phyloP scores from a whole-genome alignment of 495 filamentous ascomycete genomes.

The Hyaloscypha bicolor region DNA sequence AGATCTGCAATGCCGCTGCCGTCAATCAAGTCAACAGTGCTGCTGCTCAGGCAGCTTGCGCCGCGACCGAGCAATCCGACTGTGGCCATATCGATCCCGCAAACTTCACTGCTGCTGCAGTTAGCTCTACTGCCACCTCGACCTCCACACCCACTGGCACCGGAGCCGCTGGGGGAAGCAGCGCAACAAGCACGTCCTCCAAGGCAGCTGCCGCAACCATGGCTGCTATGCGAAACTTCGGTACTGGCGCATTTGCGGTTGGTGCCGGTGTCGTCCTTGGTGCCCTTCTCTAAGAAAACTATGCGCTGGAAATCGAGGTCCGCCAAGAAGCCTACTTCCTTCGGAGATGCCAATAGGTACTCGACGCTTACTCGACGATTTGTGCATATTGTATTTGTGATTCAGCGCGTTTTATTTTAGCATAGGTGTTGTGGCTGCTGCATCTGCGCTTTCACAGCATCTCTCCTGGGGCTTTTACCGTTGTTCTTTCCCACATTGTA shows the following conservation, averaged over 20 bases:
- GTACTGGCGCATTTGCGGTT: constrained; percentile 40
- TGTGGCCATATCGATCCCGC: constrained; percentile 40
- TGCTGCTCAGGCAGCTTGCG: constrained; percentile 41
- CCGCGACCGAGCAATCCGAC: constrained; percentile 32
- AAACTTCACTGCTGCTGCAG: constrained; percentile 38
- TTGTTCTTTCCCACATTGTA: background rate
- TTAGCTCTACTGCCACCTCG: constrained; percentile 23
- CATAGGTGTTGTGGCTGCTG: constrained; percentile 35
- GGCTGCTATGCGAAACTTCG: constrained; percentile 34
- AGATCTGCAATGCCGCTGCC: constrained; percentile 36
- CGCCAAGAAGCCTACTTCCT: constrained; percentile 2
- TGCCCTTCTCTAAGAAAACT: constrained; percentile 32
- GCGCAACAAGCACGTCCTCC: constrained; percentile 23
- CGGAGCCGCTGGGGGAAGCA: constrained; percentile 24
- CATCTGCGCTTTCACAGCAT: constrained; percentile 26
- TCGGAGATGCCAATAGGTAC: background rate
- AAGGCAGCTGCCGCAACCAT: constrained; percentile 38
- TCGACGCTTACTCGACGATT: constrained; percentile 4
- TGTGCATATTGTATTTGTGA: constrained; percentile 32
- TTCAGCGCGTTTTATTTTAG: constrained; percentile 32
- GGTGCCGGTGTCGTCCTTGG: constrained; percentile 41
- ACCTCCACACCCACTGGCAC: constrained; percentile 30
- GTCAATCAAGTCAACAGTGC: constrained; percentile 30
- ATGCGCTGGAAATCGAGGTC: background rate
- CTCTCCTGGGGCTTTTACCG: background rate